These are phyloP conservation scores for Blastosporella zonata DNA, from an alignment of 1,284 basidiomycete species.

Conservation along the genomic window DNA sequence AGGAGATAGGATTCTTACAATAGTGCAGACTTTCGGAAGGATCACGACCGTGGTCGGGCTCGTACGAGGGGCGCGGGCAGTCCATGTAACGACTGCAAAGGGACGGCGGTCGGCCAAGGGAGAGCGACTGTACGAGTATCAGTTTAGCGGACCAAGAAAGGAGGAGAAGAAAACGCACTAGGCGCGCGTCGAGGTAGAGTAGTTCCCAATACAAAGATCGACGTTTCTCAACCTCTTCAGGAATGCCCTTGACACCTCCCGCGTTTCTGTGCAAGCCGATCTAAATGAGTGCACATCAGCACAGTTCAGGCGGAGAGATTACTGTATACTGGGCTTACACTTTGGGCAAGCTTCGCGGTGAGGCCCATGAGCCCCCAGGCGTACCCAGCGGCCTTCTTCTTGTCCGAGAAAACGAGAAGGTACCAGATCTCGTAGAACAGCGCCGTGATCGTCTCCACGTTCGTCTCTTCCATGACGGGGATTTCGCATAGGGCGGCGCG, in stretches of 20 bases:
- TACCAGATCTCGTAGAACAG: conserved; percentile 48
- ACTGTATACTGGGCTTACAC: conserved; percentile 42
- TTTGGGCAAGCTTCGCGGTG: conserved; percentile 61
- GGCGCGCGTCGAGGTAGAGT: conserved; percentile 42
- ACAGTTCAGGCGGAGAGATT: conserved; percentile 9
- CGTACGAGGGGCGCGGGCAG: conserved; percentile 40
- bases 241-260: conserved; percentile 40
- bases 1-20: conserved; percentile 27
- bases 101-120: conserved; percentile 42
- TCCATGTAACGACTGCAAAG: conserved; percentile 41
- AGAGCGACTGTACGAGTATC: conserved; percentile 32
- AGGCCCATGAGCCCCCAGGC: conserved; percentile 64
- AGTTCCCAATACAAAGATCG: conserved; percentile 45
- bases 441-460: conserved; percentile 55
- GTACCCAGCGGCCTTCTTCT: conserved; percentile 43
- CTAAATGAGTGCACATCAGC: conserved; percentile 29
- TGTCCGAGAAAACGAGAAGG: conserved; percentile 45
- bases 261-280: conserved; percentile 55
- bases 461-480: conserved; percentile 57
- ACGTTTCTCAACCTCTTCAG: conserved; percentile 44
- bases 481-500: conserved; percentile 54
- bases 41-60: conserved; percentile 32
- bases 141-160: background rate
- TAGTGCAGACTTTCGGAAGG: conserved; percentile 35
- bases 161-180: conserved; percentile 27